Evolutionary conservation across 495 filamentous ascomycete genomes (phyloP).

Genomic region (Elaphomyces granulatus): DNA sequence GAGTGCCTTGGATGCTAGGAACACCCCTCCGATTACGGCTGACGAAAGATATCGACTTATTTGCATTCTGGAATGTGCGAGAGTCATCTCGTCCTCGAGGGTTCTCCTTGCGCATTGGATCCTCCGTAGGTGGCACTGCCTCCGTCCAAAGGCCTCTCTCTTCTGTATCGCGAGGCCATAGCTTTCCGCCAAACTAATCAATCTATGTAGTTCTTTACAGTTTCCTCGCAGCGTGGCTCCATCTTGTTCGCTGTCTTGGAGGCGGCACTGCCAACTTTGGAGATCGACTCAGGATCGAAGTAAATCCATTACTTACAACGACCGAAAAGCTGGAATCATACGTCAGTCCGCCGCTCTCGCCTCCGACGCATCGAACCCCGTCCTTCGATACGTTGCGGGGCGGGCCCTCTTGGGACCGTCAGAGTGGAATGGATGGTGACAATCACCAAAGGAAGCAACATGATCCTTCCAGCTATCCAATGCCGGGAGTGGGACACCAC

Average conservation of each 20-base stretch:
- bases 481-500: constrained; percentile 14
- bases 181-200: not conserved
- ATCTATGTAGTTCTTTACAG: not conserved
- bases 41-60: too few relatives aligned
- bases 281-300: not conserved
- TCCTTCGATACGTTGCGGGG: constrained; percentile 29
- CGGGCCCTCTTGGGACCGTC: constrained; percentile 26
- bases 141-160: too few relatives aligned
- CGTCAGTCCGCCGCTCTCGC: constrained; percentile 42
- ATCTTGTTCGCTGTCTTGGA: not conserved
- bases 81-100: not conserved
- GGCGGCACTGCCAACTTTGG: not conserved
- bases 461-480: constrained; percentile 37
- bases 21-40: not conserved
- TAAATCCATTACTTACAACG: not conserved
- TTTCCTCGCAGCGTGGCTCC: not conserved
- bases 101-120: not conserved
- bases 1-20: not conserved
- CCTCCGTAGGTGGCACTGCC: not conserved
- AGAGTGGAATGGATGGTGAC: constrained; percentile 58
- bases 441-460: constrained; percentile 52
- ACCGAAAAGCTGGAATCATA: constrained; percentile 46
- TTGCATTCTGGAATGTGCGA: not conserved
- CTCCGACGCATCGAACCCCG: constrained; percentile 39
- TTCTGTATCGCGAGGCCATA: too few relatives aligned